Percentiles rank a stretch among this genome's conserved stretches.
phyloP scores from a whole-genome alignment of 257 asterid species.

The Cordia subcordata region DNA sequence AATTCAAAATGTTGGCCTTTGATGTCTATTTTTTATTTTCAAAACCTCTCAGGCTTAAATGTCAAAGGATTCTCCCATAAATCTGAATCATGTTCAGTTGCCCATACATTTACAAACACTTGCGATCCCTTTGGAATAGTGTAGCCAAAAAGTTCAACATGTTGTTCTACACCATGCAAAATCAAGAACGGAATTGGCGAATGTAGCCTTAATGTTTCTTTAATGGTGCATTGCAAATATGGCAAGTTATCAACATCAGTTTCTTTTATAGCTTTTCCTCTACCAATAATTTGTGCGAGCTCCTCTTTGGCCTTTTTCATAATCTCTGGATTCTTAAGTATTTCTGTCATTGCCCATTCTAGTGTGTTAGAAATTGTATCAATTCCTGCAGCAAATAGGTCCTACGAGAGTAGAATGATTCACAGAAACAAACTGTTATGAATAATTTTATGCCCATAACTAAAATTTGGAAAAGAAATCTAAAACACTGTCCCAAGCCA shows the following conservation, averaged over 20 bases:
- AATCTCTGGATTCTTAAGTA: constrained; percentile 20
- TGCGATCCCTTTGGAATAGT: not conserved
- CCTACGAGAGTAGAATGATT: no score
- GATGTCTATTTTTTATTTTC: not conserved
- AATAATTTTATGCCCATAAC: no score
- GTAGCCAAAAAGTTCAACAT: not conserved
- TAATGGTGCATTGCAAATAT: constrained; percentile 11
- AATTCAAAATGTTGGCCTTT: not conserved
- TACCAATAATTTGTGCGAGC: constrained; percentile 2
- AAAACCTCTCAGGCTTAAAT: not conserved
- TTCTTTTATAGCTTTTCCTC: constrained; percentile 18
- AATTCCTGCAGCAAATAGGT: constrained; percentile 20
- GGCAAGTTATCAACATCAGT: constrained; percentile 19
- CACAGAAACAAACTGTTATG: no score
- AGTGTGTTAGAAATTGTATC: constrained; percentile 25
- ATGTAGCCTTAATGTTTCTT: not conserved
- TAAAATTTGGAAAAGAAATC: no score
- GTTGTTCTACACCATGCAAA: not conserved
- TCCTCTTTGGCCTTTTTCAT: constrained; percentile 13
- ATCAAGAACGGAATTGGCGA: not conserved
- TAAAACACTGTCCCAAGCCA: no score
- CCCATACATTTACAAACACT: not conserved
- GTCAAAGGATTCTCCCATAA: not conserved
- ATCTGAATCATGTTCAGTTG: not conserved
- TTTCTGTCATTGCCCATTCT: constrained; percentile 41